Evolutionary conservation across 140 eudicot genomes (phyloP).

Genomic region (Bidens hawaiensis): DNA sequence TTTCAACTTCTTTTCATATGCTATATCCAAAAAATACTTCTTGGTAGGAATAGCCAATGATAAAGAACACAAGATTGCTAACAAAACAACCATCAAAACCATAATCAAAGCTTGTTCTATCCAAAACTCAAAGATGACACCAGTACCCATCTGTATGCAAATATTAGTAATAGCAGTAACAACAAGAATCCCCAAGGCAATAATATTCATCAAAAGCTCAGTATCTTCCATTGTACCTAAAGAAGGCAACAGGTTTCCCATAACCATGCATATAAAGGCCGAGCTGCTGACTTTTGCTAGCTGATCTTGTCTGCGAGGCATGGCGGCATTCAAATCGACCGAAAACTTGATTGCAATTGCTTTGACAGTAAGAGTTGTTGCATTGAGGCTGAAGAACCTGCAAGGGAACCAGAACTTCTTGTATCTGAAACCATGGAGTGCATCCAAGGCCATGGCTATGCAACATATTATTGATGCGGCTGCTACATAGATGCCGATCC

Average conservation of each 20-base stretch:
- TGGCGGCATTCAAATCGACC: slow-evolving; percentile 63
- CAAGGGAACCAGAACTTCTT: slow-evolving; percentile 75
- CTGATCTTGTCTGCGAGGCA: slow-evolving; percentile 74
- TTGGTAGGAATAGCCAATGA: slow-evolving; percentile 47
- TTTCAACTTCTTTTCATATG: slow-evolving; percentile 39
- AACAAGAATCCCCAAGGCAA: slow-evolving; percentile 70
- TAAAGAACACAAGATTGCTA: slow-evolving; percentile 39
- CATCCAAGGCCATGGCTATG: slow-evolving; percentile 55
- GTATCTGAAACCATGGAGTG: slow-evolving; percentile 47
- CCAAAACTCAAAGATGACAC: slow-evolving; percentile 60
- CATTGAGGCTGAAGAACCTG: slow-evolving; percentile 61
- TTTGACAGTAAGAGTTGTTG: slow-evolving; percentile 55
- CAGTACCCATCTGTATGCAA: slow-evolving; percentile 63
- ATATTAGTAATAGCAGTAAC: slow-evolving; percentile 54
- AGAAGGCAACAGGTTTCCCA: slow-evolving; percentile 66
- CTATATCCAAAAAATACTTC: slow-evolving; percentile 38
- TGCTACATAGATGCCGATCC: slow-evolving; percentile 73
- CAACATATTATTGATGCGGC: slow-evolving; percentile 58
- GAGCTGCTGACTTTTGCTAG: slow-evolving; percentile 68
- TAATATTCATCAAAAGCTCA: slow-evolving; percentile 55
- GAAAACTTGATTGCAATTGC: slow-evolving; percentile 60
- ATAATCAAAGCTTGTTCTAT: slow-evolving; percentile 29
- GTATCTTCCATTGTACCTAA: slow-evolving; percentile 58
- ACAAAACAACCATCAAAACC: slow-evolving; percentile 47
- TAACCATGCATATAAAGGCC: slow-evolving; percentile 49